Conservation (phyloP, 306 rosid species). For the Cucurbita ficifolia region DNA sequence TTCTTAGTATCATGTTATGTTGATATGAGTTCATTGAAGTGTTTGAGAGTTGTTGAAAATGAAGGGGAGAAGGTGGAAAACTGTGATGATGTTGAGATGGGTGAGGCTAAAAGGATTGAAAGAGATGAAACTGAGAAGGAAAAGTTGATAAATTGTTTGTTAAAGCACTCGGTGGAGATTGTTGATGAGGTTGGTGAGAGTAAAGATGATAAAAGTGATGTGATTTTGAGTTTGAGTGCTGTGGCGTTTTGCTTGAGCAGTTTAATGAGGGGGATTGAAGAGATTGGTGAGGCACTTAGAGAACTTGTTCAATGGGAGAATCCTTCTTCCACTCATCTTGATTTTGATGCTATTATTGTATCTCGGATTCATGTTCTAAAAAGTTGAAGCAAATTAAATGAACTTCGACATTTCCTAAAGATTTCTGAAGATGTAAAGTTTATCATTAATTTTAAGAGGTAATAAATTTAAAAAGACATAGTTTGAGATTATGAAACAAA, state of each 20-base stretch:
- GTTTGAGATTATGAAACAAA: too few species aligned
- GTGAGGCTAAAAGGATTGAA: slow-evolving; percentile 11
- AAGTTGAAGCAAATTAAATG: not conserved
- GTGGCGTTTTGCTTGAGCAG: slow-evolving; percentile 24
- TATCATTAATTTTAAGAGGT: too few species aligned
- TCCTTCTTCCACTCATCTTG: not conserved
- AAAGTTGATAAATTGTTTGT: slow-evolving; percentile 20
- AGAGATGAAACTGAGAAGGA: slow-evolving; percentile 24
- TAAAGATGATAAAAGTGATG: slow-evolving; percentile 27
- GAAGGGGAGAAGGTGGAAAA: slow-evolving; percentile 18
- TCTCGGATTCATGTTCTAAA: not conserved
- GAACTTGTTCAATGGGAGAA: slow-evolving; percentile 4
- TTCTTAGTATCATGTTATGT: slow-evolving; percentile 16
- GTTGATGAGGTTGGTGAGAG: slow-evolving; percentile 17
- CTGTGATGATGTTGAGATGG: slow-evolving; percentile 34
- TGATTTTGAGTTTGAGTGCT: slow-evolving; percentile 29
- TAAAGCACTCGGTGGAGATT: slow-evolving; percentile 19
- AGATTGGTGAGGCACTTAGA: not conserved
- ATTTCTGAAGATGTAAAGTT: not conserved
- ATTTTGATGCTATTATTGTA: not conserved
- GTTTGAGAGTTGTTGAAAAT: slow-evolving; percentile 19
- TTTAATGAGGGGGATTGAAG: slow-evolving; percentile 3
- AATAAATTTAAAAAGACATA: too few species aligned
- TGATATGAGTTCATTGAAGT: slow-evolving; percentile 22
- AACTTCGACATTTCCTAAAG: not conserved